These are phyloP conservation scores for Peronospora tabacina DNA, from an alignment of 352 stramenopile species.

Conservation along the genomic window DNA sequence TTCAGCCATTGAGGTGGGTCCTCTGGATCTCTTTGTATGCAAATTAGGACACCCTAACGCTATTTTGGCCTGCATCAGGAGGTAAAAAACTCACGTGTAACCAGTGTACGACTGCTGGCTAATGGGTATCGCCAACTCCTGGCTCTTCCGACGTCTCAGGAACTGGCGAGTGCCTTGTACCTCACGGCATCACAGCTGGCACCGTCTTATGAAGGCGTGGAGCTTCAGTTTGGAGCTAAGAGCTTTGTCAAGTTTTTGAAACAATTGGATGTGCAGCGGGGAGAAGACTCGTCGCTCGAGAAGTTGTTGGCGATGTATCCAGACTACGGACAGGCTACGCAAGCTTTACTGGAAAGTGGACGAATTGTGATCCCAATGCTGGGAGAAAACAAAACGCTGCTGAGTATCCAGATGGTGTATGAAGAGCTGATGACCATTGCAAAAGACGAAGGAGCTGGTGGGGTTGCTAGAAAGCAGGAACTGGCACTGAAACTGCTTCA, in stretches of 20 bases:
- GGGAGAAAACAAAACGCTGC: slow-evolving; percentile 6
- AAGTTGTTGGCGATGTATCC: slow-evolving; percentile 33
- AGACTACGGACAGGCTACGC: slow-evolving; percentile 50
- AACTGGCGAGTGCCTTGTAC: slow-evolving; percentile 51
- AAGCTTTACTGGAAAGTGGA: slow-evolving; percentile 36
- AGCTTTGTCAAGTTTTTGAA: slow-evolving; percentile 52
- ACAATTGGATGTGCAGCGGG: slow-evolving; percentile 24
- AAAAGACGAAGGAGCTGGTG: slow-evolving; percentile 46
- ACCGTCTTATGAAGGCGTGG: slow-evolving; percentile 56
- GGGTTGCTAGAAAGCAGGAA: slow-evolving; percentile 53
- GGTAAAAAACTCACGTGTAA: slow-evolving; percentile 45
- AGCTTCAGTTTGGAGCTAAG: slow-evolving; percentile 64
- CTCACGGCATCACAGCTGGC: slow-evolving; percentile 67
- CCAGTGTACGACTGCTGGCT: slow-evolving; percentile 42
- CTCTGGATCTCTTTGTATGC: neutral
- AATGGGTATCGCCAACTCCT: slow-evolving; percentile 35
- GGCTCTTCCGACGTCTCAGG: slow-evolving; percentile 22
- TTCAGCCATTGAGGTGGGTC: slow-evolving; percentile 40
- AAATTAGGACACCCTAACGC: neutral
- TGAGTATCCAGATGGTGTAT: slow-evolving; percentile 49
- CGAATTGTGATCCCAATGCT: slow-evolving; percentile 16
- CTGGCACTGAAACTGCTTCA: slow-evolving; percentile 46
- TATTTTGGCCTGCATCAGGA: slow-evolving; percentile 19
- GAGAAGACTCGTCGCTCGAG: slow-evolving; percentile 16
- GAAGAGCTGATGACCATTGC: slow-evolving; percentile 49